Evolutionary conservation across 768 basidiomycete genomes (phyloP).

Genomic region (Leucosporidium yakuticum): DNA sequence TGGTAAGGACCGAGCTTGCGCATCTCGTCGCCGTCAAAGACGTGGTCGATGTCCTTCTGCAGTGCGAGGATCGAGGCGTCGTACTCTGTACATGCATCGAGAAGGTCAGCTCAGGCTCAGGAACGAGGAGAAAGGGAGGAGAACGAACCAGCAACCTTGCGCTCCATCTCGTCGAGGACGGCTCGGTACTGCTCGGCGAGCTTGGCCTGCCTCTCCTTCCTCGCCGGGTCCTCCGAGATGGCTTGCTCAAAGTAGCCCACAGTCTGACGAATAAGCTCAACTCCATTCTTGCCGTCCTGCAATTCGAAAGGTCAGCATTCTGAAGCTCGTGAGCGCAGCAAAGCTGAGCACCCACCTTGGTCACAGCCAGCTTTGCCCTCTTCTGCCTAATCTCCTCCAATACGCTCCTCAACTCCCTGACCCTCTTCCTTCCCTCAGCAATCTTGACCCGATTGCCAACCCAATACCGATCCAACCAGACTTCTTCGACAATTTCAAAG

Average conservation of each 20-base stretch:
- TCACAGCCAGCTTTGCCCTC: neutral
- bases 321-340: too few species aligned
- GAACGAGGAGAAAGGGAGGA: neutral
- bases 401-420: neutral
- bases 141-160: conserved; percentile 5
- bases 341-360: neutral
- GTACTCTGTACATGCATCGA: neutral
- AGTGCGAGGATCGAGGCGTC: neutral
- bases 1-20: conserved; percentile 10
- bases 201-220: conserved; percentile 9
- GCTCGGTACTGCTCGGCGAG: neutral
- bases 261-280: conserved; percentile 3
- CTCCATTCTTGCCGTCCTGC: conserved; percentile 9
- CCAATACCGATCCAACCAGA: conserved; percentile 25
- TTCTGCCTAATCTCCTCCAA: neutral
- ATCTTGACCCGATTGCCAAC: conserved; percentile 7
- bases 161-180: neutral
- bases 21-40: neutral
- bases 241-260: conserved; percentile 5
- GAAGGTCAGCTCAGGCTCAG: neutral
- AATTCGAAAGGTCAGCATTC: too few species aligned
- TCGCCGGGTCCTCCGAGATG: neutral
- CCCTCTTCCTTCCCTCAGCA: neutral
- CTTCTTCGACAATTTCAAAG: neutral
- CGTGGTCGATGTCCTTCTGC: neutral